Base-by-base conservation (phyloP, 495 filamentous ascomycete genomes). In the Jackrogersella minutella region DNA sequence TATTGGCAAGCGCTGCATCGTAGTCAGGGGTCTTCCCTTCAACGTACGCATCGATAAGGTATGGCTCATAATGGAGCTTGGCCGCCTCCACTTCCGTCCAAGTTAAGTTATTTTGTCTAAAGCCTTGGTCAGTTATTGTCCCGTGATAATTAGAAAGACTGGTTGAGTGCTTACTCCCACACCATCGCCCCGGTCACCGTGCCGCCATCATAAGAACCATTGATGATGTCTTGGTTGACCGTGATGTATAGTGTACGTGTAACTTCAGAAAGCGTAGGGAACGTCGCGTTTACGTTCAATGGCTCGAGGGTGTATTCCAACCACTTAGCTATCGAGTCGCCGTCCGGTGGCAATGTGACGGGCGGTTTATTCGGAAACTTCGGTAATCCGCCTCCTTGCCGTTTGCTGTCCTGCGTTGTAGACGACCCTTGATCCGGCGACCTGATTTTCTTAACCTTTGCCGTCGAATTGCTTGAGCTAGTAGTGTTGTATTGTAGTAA, bases 31-130 rank as follows among this genome's bases (percentile, higher is more conserved):
- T 69, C 36, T 74, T 64, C 8, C 79, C 80, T 28, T 79, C 72
- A 43, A 77, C 58, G 73, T 88, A 89, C 44, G 87, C 80, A 64
- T 82, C 74, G 37, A 89, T 80, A 7, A 89, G 78, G 30, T 87
- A 82, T 0, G 87, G 86, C 22, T 36, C 60, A 11, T 68, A 72
- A 33, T 64, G 47, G 10, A 70, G 33, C 19, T 53, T 37, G 19
- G 68, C 53, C 43, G 75, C 73, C 28, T 71, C 64, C n/a, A 71
- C 56, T 22, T 86, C 80, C 3, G 75, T 81, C 86, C 84, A 87
- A 19, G 78, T 65, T n/a, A 81, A 72, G 24, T 74, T 76, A 62
- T 81, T 85, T 39, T 79, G 71, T 13, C 78, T 70, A 73, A 4
- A 17, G 71, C 79, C 36, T 79, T 69, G 9, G 56, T 73, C n/a